A percentile compares a stretch with the other conserved stretches of the same genome.
Conservation (phyloP, 2,329 filamentous ascomycete genomes). For the Arthrobotrys pseudoclavata region DNA sequence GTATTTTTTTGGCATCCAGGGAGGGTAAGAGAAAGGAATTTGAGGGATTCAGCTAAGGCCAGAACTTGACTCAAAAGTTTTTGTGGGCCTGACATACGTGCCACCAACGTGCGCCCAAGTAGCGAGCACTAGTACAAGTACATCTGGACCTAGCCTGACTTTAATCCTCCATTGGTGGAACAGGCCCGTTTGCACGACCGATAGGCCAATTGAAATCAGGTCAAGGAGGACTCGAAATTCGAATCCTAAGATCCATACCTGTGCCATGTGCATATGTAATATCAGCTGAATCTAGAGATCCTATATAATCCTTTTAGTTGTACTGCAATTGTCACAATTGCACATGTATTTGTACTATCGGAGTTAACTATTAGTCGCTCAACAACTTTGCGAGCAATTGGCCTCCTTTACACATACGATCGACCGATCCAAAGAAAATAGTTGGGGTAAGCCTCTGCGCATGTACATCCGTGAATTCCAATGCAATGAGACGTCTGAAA, state of each 20-base stretch:
- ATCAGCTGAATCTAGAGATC: not conserved
- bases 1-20: too few species aligned
- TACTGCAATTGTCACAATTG: too few species aligned
- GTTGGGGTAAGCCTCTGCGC: too few species aligned
- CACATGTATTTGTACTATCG: too few species aligned
- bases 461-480: too few species aligned
- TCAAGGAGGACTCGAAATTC: not conserved
- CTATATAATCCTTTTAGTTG: too few species aligned
- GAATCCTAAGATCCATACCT: not conserved
- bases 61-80: not conserved
- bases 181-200: too few species aligned
- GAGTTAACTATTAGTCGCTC: too few species aligned
- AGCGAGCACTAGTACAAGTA: not conserved
- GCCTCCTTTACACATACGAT: not conserved
- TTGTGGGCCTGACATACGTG: slow-evolving; percentile 25
- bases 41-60: not conserved
- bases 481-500: too few species aligned
- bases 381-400: not conserved
- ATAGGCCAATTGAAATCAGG: not conserved
- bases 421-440: too few species aligned
- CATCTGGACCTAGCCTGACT: not conserved
- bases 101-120: not conserved
- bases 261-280: not conserved
- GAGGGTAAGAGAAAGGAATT: not conserved
- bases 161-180: slow-evolving; percentile 3